Evolutionary conservation across 129 eudicot genomes (phyloP), one percentile per base, ranked within the genome.

Genomic region (Daucus carota): DNA sequence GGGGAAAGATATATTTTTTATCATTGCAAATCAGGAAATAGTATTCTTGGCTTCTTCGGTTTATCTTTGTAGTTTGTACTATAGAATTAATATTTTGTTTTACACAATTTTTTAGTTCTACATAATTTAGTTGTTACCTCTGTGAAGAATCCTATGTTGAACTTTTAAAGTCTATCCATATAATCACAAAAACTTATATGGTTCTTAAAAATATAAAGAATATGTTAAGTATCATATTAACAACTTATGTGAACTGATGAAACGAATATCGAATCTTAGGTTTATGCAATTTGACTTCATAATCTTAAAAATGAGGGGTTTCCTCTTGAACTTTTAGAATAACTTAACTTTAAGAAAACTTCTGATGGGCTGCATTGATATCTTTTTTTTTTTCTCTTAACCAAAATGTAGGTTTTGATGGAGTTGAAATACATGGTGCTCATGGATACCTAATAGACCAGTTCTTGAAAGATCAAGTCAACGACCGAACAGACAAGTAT

Each of bases 351-450:
- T 54, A 7, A n/a, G 17, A 50, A 0, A 5, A n/a, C 6, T 18
- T 50, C 26, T 54, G 46, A 34, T 34, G 24, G 12, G 43, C 40
- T 41, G 20, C 73, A 70, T 38, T n/a, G 50, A 70, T 18, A 10
- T 17, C 10, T 57, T 69, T 1, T 41, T 40, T 40, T 41, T 8
- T 40, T 40, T 36, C 43, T n/a, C 33, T 44, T n/a, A 6, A 5
- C 36, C 29, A 8, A 52, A 38, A 75, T 42, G 20, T 2, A 75
- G 78, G 84, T 24, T 81, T 81, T 22, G 84, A 81, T 45, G 84
- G 84, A 11, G 81, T 81, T 47, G 84, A 81, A 31, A 45, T 81
- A 17, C 84, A 81, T 28, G 84, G 77, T 62, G 84, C 84, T 60
- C 75, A 70, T 62, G 84, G 84, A 15, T 81, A 29, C 77, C 80